Conservation (phyloP, 2,329 filamentous ascomycete genomes). For the Calonectria honghensis region DNA sequence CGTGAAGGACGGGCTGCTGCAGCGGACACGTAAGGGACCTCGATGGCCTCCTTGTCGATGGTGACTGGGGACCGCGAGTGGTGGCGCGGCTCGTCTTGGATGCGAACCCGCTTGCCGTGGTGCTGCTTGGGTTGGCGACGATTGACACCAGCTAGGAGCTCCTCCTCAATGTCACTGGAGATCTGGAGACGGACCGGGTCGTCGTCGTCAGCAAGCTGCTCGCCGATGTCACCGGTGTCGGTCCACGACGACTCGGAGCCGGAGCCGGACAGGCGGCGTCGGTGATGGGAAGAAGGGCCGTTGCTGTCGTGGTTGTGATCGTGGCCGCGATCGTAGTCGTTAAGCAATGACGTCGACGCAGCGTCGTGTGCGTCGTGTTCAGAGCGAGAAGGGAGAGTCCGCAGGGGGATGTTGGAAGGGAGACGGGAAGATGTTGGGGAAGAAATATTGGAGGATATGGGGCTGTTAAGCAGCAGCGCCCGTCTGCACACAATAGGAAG, state of each 20-base stretch:
- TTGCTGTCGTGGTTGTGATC: slow-evolving; percentile 65
- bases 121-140: slow-evolving; percentile 66
- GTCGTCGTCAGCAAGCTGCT: slow-evolving; percentile 85
- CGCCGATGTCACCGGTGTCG: slow-evolving; percentile 95
- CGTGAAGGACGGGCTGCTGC: slow-evolving; percentile 77
- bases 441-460: slow-evolving; percentile 88
- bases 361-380: slow-evolving; percentile 63
- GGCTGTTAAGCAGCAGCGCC: slow-evolving; percentile 88
- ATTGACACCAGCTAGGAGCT: slow-evolving; percentile 71
- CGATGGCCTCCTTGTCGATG: slow-evolving; percentile 85
- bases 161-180: slow-evolving; percentile 78
- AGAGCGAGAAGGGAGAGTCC: slow-evolving; percentile 75
- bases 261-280: slow-evolving; percentile 64
- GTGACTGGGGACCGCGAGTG: slow-evolving; percentile 62
- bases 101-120: slow-evolving; percentile 80
- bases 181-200: slow-evolving; percentile 86
- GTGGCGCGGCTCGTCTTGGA: slow-evolving; percentile 69
- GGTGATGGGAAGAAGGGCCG: slow-evolving; percentile 63
- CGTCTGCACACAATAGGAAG: slow-evolving; percentile 68
- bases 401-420: slow-evolving; percentile 90
- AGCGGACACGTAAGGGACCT: slow-evolving; percentile 79
- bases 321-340: slow-evolving; percentile 68
- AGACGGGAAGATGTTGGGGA: slow-evolving; percentile 80
- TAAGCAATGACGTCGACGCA: slow-evolving; percentile 61
- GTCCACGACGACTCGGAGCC: slow-evolving; percentile 87